Evolutionary conservation across 169 alveolate species (phyloP).

Genomic region (Neospora caninum): DNA sequence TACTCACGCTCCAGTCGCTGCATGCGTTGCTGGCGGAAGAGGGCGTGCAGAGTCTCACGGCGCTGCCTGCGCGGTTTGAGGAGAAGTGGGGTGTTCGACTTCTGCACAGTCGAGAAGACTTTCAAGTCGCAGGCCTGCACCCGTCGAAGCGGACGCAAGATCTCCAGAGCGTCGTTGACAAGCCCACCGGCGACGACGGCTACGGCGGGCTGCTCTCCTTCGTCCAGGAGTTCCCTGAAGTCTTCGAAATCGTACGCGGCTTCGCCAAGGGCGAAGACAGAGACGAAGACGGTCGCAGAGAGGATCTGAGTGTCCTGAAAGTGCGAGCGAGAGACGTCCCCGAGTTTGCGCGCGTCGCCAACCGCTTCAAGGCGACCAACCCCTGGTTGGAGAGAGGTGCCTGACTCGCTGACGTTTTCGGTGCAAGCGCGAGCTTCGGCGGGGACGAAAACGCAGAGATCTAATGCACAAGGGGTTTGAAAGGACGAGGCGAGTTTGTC

Average conservation of each 20-base stretch:
- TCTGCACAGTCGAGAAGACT: conserved; percentile 8
- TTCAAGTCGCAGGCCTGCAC: not conserved
- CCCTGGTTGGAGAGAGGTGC: not conserved
- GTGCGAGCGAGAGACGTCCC: not conserved
- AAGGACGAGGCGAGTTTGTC: too few species aligned
- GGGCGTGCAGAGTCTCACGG: conserved; percentile 18
- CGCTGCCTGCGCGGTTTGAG: conserved; percentile 25
- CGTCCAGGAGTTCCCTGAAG: conserved; percentile 40
- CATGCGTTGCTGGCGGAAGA: conserved; percentile 57
- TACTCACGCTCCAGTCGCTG: conserved; percentile 53
- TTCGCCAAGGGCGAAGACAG: not conserved
- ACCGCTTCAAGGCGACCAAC: not conserved
- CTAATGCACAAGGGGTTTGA: too few species aligned
- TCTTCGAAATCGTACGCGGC: not conserved
- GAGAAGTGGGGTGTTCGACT: conserved; percentile 49
- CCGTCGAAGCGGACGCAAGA: conserved; percentile 8
- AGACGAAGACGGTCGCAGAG: not conserved
- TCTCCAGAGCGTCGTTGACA: not conserved
- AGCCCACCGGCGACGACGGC: conserved; percentile 24
- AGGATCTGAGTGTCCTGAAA: not conserved
- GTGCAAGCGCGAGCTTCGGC: too few species aligned
- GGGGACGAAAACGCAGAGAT: too few species aligned
- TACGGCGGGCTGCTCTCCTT: conserved; percentile 29
- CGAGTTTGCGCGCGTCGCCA: not conserved
- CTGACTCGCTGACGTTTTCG: too few species aligned